Evolutionary conservation across 1,139 yeast species (phyloP).

Genomic region (Barnettozyma hawaiiensis): DNA sequence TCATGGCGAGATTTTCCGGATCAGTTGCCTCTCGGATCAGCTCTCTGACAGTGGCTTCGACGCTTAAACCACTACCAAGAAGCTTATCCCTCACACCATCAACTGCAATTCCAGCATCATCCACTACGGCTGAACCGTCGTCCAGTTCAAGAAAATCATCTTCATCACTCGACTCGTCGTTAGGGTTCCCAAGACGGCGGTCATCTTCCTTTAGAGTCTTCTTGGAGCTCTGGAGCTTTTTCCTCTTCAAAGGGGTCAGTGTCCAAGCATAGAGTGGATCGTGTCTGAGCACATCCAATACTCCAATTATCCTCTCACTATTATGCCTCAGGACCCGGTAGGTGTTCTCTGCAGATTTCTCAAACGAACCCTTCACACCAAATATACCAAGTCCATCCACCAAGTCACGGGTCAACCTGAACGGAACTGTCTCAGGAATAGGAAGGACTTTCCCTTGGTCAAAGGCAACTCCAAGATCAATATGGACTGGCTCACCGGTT

Average conservation of each 20-base stretch:
- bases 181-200: background rate
- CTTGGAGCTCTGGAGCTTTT: slow-evolving; percentile 39
- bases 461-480: slow-evolving; percentile 93
- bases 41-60: slow-evolving; percentile 80
- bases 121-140: slow-evolving; percentile 35
- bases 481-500: slow-evolving; percentile 91
- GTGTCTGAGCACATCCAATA: slow-evolving; percentile 79
- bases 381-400: slow-evolving; percentile 90
- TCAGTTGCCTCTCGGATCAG: slow-evolving; percentile 73
- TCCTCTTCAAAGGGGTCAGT: slow-evolving; percentile 61
- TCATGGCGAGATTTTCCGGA: slow-evolving; percentile 59
- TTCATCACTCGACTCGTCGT: background rate
- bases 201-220: background rate
- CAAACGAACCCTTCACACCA: slow-evolving; percentile 74
- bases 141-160: slow-evolving; percentile 27
- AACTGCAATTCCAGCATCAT: slow-evolving; percentile 77
- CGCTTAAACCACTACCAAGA: slow-evolving; percentile 59
- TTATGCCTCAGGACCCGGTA: slow-evolving; percentile 62
- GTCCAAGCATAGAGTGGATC: slow-evolving; percentile 95
- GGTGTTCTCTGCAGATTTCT: slow-evolving; percentile 68
- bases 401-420: slow-evolving; percentile 81
- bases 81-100: slow-evolving; percentile 68
- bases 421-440: slow-evolving; percentile 91
- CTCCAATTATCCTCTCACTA: slow-evolving; percentile 66
- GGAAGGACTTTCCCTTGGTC: slow-evolving; percentile 84